Evolutionary conservation across 2,329 filamentous ascomycete genomes (phyloP), one percentile per base, ranked within the genome.

Genomic region (Cephalotrichum gorgonifer): DNA sequence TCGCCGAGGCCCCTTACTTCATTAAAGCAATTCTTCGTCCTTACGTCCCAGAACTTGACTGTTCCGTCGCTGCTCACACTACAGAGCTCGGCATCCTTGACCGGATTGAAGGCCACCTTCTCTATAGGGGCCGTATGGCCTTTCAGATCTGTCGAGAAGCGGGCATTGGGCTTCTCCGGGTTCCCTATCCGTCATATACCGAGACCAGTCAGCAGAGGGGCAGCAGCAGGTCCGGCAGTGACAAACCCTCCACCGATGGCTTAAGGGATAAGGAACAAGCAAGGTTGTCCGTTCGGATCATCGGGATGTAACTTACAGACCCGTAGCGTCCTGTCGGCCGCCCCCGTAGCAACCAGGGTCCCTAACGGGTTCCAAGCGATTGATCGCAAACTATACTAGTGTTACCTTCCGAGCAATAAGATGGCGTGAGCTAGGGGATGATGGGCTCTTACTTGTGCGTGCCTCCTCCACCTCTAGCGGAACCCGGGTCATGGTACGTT

Each of bases 331-430:
- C 77, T 79, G 59, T 88, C 83, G 23, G 74, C 70, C 6, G 84
- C 78, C 3, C 88, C 89, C 1, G 90, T 94, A 1, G 91, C 91
- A 52, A 97, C 81, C 52, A 93, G 73, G 8, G 80, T 85, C 30
- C 91, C 89, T 0, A 87, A 73, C 0, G 90, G 87, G 55, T 91
- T 95, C 91, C 91, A 97, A 35, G 86, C 83, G 55, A 97, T 83
- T 2, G 85, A 84, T 38, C 86, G 81, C 50, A 94, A 74, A 54
- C 84, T 88, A 54, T 48, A 50, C 28, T 26, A 43, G 25, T 41
- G 27, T 30, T 39, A 22, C 28, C 20, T 2, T 6, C 22, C 6
- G n/a, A 20, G n/a, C n/a, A n/a, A 11, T 5, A 20, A 11, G n/a
- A 39, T 6, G 17, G 11, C 3, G 17, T 39, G 35, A 20, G 35